Percentiles rank a stretch among this genome's conserved stretches.
Evolutionary conservation across 345 rosid species (phyloP).

Genomic region (Arabis hirsuta): DNA sequence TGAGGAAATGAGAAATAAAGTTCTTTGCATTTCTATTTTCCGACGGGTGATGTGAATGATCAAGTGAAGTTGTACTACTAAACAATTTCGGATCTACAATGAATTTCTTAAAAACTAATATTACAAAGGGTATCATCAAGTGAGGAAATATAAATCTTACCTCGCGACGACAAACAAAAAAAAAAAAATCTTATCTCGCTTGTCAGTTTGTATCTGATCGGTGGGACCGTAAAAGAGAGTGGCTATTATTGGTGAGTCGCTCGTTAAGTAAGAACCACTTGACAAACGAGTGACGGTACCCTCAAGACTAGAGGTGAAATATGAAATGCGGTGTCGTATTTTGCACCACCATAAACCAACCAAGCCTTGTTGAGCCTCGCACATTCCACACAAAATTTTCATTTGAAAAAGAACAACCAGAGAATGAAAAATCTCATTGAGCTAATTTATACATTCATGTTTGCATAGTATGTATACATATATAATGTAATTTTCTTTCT

Average conservation of each 20-base stretch:
- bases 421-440: conserved; percentile 9
- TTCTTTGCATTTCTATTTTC: no score
- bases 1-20: no score
- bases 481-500: conserved; percentile 34
- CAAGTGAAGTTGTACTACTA: no score
- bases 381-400: neutral
- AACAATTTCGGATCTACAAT: no score
- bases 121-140: no score
- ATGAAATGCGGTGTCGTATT: conserved; percentile 1
- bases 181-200: no score
- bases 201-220: neutral
- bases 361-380: neutral
- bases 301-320: neutral
- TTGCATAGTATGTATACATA: conserved; percentile 1
- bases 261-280: conserved; percentile 25
- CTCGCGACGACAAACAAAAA: no score
- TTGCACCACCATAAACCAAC: neutral
- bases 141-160: no score
- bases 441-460: conserved; percentile 2
- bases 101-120: no score
- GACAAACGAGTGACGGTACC: conserved; percentile 10
- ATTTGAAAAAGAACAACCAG: neutral
- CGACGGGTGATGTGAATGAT: no score
- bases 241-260: conserved; percentile 29
- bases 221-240: conserved; percentile 33